phyloP scores from a whole-genome alignment of 768 basidiomycete genomes.

The Leccinum subgranulosum region DNA sequence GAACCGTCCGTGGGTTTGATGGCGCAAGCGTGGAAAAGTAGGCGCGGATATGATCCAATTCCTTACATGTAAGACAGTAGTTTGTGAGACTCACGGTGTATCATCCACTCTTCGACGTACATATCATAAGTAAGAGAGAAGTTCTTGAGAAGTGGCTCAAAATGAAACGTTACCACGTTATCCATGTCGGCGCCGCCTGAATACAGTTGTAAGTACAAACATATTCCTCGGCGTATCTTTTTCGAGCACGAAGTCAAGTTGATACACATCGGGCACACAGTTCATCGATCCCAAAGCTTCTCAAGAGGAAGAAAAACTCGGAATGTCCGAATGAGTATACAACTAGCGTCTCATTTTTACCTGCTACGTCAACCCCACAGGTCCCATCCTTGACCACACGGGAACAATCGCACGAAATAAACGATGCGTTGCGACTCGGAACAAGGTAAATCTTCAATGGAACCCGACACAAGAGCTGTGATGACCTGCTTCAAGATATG shows the following conservation, averaged over 20 bases:
- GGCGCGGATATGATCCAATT: not conserved
- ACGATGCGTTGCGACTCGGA: not conserved
- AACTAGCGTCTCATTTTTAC: not conserved
- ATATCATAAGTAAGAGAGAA: not conserved
- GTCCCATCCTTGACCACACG: not conserved
- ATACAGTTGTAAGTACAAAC: not conserved
- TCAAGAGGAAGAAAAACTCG: not conserved
- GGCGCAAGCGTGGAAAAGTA: not conserved
- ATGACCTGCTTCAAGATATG: not conserved
- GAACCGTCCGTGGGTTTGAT: not conserved
- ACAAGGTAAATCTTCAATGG: not conserved
- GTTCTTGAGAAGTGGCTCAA: no score
- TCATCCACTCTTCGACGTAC: not conserved
- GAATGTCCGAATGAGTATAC: not conserved
- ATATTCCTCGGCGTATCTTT: not conserved
- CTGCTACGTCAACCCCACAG: no score
- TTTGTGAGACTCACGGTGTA: not conserved
- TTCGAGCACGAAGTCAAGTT: not conserved
- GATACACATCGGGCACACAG: not conserved
- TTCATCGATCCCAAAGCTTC: not conserved
- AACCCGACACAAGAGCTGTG: not conserved
- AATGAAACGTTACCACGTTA: no score
- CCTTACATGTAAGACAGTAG: not conserved
- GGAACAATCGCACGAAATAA: not conserved
- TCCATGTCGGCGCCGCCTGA: not conserved